phyloP scores from a whole-genome alignment of 768 basidiomycete species.

The Suillus weaverae region DNA sequence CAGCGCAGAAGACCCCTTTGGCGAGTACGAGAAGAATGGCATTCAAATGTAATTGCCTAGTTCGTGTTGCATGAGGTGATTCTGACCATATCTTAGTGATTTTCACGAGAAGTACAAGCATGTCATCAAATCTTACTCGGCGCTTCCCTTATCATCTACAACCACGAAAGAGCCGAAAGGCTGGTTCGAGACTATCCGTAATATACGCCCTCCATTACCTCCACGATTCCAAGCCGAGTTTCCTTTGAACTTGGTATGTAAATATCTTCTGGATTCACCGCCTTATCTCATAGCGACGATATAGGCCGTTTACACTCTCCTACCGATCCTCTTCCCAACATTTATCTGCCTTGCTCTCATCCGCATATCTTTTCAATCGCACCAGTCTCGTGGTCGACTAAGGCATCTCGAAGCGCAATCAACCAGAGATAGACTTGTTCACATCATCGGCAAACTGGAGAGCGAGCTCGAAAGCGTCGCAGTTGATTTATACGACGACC shows the following conservation, averaged over 20 bases:
- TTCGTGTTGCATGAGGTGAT: constrained; percentile 4
- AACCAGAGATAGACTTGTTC: constrained; percentile 50
- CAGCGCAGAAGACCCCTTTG: constrained; percentile 66
- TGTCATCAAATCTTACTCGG: constrained; percentile 52
- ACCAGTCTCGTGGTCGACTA: constrained; percentile 64
- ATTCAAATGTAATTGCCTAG: constrained; percentile 53
- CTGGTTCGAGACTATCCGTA: constrained; percentile 47
- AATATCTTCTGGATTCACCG: background rate
- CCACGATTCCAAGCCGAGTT: constrained; percentile 60
- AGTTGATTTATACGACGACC: constrained; percentile 56
- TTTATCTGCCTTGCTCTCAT: constrained; percentile 53
- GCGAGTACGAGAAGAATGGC: constrained; percentile 52
- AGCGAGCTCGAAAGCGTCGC: constrained; percentile 59
- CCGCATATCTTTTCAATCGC: constrained; percentile 58
- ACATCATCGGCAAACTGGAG: constrained; percentile 60
- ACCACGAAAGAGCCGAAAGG: constrained; percentile 40
- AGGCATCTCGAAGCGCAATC: constrained; percentile 58
- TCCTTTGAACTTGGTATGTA: constrained; percentile 69
- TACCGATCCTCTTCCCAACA: constrained; percentile 68
- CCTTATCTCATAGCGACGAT: background rate
- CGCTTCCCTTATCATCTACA: constrained; percentile 46
- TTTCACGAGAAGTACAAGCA: constrained; percentile 56
- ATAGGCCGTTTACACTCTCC: constrained; percentile 51
- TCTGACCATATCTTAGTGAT: constrained; percentile 39
- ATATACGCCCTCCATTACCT: constrained; percentile 49